Evolutionary conservation across 73 alveolate genomes (phyloP), one percentile per base, ranked within the genome.

Genomic region (Paraurostyla sp.): DNA sequence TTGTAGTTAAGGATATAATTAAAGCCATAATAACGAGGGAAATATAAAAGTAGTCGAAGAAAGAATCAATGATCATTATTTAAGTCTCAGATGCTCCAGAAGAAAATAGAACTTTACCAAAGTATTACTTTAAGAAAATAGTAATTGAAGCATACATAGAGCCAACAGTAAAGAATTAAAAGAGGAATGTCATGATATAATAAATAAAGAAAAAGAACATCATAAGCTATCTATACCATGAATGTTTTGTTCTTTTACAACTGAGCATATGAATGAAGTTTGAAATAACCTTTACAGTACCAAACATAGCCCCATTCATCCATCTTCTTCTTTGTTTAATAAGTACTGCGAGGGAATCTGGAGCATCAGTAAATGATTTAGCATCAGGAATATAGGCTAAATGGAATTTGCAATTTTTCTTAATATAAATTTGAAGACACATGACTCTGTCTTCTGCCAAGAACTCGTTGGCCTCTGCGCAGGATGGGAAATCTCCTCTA

Each of bases 371-470:
- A 15, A 68, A 25, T 40, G 94, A 69, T 60, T 81, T 80, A 1
- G 93, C 90, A 13, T 80, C 96, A 11, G 93, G 96, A 40, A 91
- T 59, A 45, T 81, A 91, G 0, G 81, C 57, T 0, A 91, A 62
- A 50, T 30, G 48, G 73, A 52, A 84, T 25, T 36, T 59, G 6
- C 30, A 20, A 22, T 75, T 29, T 30, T 38, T 42, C 62, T 91
- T 51, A 4, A 81, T 60, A 32, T 69, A 41, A 13, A 88, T 88
- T 63, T 92, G 88, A 38, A 71, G 71, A 49, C 95, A 88, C 95
- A 92, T 87, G 58, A 92, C 87, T 23, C 95, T 62, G 46, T 92
- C 97, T 71, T 92, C 97, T 0, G 97, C 97, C 43, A 92, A 57
- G 71, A 45, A 92, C 73, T 43, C 88, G 78, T 92, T 92, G 1